These are phyloP conservation scores for Aspergillus bertholletiae DNA, from an alignment of 495 filamentous ascomycete species.

Conservation along the genomic window DNA sequence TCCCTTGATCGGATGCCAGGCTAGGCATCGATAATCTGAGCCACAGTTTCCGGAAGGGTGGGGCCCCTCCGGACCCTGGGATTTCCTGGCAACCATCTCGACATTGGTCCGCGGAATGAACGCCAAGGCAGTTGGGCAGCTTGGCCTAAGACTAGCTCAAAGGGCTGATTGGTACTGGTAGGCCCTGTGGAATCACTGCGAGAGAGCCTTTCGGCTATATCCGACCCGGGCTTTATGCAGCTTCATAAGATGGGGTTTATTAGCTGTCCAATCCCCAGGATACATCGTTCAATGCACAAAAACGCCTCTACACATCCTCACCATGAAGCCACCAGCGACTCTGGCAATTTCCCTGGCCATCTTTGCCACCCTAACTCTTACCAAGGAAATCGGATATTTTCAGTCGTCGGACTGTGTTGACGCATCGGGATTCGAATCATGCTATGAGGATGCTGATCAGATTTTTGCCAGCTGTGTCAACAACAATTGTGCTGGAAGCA, in stretches of 20 bases:
- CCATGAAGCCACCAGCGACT: neutral
- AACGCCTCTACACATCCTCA: neutral
- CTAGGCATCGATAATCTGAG: too few relatives aligned
- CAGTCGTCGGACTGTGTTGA: conserved; percentile 17
- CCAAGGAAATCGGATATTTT: conserved; percentile 11
- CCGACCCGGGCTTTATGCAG: neutral
- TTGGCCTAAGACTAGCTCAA: neutral
- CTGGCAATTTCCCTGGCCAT: neutral
- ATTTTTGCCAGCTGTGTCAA: conserved; percentile 14
- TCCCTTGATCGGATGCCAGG: too few relatives aligned
- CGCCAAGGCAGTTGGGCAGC: neutral
- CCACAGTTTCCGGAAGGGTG: too few relatives aligned
- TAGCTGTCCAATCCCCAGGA: neutral
- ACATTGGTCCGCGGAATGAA: neutral
- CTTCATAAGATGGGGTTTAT: neutral
- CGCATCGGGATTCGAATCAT: conserved; percentile 11
- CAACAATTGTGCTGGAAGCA: conserved; percentile 12
- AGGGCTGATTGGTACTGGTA: neutral
- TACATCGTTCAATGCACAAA: neutral
- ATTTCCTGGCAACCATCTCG: too few relatives aligned
- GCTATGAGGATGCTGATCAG: conserved; percentile 11
- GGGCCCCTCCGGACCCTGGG: too few relatives aligned
- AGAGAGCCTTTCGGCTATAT: neutral
- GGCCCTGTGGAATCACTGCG: too few relatives aligned
- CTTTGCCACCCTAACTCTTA: neutral